Percentiles rank a stretch among this genome's conserved stretches.
These are phyloP conservation scores for Boechera stricta DNA, from an alignment of 345 rosid genomes.

Conservation along the genomic window DNA sequence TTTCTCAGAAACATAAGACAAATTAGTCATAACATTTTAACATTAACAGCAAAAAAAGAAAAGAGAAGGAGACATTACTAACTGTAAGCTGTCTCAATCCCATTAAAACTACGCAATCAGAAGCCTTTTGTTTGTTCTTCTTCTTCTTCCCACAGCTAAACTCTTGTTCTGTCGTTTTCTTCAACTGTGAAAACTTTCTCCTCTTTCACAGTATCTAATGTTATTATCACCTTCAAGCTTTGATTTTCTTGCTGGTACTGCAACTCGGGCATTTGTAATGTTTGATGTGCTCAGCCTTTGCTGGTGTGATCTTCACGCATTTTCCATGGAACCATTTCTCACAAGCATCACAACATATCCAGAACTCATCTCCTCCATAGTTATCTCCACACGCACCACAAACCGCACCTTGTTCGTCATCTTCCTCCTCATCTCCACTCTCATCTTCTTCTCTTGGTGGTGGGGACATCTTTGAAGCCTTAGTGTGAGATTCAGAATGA, in stretches of 20 bases:
- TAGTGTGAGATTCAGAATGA: slow-evolving; percentile 42
- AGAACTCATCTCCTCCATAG: slow-evolving; percentile 48
- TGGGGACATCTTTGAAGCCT: slow-evolving; percentile 45
- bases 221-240: slow-evolving; percentile 38
- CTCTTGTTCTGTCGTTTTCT: slow-evolving; percentile 28
- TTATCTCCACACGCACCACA: slow-evolving; percentile 51
- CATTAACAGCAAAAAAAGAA: slow-evolving; percentile 33
- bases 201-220: slow-evolving; percentile 37
- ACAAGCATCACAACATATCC: slow-evolving; percentile 48
- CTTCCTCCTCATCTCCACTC: slow-evolving; percentile 49
- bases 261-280: slow-evolving; percentile 49
- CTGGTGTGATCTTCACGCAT: slow-evolving; percentile 48
- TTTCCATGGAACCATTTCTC: slow-evolving; percentile 51
- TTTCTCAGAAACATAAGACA: slow-evolving; percentile 34
- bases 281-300: slow-evolving; percentile 49
- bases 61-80: slow-evolving; percentile 26
- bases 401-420: slow-evolving; percentile 49
- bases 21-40: slow-evolving; percentile 34
- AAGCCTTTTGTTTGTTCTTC: slow-evolving; percentile 18
- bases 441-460: slow-evolving; percentile 46
- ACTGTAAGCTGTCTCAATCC: slow-evolving; percentile 39
- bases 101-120: slow-evolving; percentile 41
- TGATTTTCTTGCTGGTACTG: slow-evolving; percentile 44
- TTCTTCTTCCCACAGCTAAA: slow-evolving; percentile 33
- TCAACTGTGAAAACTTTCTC: slow-evolving; percentile 37